Evolutionary conservation across 495 filamentous ascomycete species (phyloP).

Genomic region (Penicillium cinerascens): DNA sequence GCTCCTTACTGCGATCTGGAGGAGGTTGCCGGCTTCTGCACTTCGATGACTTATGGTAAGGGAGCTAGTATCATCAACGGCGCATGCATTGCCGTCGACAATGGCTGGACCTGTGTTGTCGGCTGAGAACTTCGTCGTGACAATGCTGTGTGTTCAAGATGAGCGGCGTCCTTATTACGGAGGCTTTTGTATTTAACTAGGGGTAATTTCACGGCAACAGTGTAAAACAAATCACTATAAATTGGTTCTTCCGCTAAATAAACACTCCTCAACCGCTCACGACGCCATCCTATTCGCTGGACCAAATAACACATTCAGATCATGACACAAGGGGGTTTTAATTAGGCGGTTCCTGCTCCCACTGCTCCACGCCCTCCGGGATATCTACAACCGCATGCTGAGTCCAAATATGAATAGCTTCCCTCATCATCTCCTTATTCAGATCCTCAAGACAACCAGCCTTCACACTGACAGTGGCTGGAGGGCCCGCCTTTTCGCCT

Average conservation of each 20-base stretch:
- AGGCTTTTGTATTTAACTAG: neutral
- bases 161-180: neutral
- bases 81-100: constrained; percentile 31
- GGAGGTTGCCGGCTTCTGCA: constrained; percentile 33
- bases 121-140: constrained; percentile 6
- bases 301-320: neutral
- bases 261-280: neutral
- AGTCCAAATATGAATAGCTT: constrained; percentile 60
- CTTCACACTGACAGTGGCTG: constrained; percentile 52
- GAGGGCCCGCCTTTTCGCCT: constrained; percentile 13
- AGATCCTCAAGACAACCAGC: constrained; percentile 58
- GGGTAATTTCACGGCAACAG: neutral
- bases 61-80: constrained; percentile 32
- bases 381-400: constrained; percentile 61
- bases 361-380: constrained; percentile 52
- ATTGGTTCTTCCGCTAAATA: neutral
- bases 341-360: constrained; percentile 16
- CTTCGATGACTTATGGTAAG: constrained; percentile 26
- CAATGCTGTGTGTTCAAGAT: neutral
- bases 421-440: constrained; percentile 42
- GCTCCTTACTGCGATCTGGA: constrained; percentile 34
- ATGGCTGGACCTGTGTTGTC: constrained; percentile 27
- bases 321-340: constrained; percentile 11
- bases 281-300: neutral
- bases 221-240: neutral